A percentile compares a stretch with the other conserved stretches of the same genome.
Evolutionary conservation across 2,329 filamentous ascomycete species (phyloP).

Genomic region (Ceratocystis huliohia): DNA sequence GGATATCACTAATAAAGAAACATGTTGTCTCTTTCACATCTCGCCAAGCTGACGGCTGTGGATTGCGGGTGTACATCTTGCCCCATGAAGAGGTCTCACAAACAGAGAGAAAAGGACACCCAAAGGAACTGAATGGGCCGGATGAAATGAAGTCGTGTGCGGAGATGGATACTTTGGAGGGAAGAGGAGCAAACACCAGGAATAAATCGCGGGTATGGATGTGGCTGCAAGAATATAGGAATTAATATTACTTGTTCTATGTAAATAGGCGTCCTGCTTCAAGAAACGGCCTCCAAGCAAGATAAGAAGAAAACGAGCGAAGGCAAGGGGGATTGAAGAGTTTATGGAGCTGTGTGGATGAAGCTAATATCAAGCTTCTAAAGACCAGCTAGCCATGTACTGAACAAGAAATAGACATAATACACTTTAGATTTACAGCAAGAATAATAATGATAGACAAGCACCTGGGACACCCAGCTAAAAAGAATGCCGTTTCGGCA

Average conservation of each 20-base stretch:
- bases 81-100: background rate
- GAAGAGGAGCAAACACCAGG: background rate
- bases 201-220: background rate
- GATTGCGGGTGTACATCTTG: background rate
- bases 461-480: background rate
- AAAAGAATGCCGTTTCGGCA: background rate
- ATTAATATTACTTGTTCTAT: background rate
- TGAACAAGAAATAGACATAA: background rate
- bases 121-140: background rate
- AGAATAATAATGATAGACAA: background rate
- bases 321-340: too few relatives aligned
- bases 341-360: too few relatives aligned
- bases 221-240: background rate
- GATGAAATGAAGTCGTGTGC: background rate
- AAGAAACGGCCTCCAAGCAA: too few relatives aligned
- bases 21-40: background rate
- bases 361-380: too few relatives aligned
- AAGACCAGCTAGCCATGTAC: too few relatives aligned
- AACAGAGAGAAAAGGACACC: background rate
- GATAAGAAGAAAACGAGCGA: background rate
- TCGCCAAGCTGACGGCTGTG: background rate
- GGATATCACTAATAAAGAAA: background rate
- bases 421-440: background rate
- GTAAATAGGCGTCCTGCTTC: background rate
- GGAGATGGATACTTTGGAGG: background rate